phyloP scores from a whole-genome alignment of 106 monocot genomes.

The Phalaenopsis equestris region DNA sequence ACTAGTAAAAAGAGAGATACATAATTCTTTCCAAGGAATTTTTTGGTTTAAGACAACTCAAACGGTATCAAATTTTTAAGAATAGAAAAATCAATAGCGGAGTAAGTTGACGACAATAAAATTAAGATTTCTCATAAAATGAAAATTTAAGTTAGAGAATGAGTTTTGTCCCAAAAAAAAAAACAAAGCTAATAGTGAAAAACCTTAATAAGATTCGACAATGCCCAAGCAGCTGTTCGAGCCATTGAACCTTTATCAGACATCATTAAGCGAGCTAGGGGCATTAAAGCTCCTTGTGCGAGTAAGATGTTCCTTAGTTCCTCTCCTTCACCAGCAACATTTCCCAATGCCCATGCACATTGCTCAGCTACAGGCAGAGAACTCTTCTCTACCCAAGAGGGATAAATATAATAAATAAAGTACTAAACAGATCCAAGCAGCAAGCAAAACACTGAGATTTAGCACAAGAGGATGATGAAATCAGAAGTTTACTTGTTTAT shows the following conservation, averaged over 20 bases:
- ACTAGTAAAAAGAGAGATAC: neutral
- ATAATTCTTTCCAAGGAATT: neutral
- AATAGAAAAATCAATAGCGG: neutral
- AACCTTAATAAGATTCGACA: slow-evolving; percentile 99
- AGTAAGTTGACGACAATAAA: neutral
- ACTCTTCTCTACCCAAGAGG: slow-evolving; percentile 67
- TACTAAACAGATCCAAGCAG: neutral
- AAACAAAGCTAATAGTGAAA: neutral
- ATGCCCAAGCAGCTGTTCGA: slow-evolving; percentile 85
- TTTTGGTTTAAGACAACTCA: neutral
- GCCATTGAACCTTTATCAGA: slow-evolving; percentile 76
- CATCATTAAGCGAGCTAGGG: slow-evolving; percentile 77
- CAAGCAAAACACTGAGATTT: neutral
- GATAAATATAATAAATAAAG: slow-evolving; percentile 6
- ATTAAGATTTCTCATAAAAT: neutral
- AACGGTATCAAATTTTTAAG: neutral
- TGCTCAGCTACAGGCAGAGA: slow-evolving; percentile 82
- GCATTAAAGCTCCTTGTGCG: slow-evolving; percentile 77
- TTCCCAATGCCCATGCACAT: slow-evolving; percentile 98
- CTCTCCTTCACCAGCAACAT: slow-evolving; percentile 91
- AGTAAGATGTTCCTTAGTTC: slow-evolving; percentile 78
- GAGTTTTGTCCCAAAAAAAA: neutral
- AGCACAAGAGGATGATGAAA: neutral
- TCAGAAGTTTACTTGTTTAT: neutral
- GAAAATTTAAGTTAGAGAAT: neutral